Evolutionary conservation across 73 alveolate species (phyloP), one percentile per base, ranked within the genome.

Genomic region (Stentor coeruleus): DNA sequence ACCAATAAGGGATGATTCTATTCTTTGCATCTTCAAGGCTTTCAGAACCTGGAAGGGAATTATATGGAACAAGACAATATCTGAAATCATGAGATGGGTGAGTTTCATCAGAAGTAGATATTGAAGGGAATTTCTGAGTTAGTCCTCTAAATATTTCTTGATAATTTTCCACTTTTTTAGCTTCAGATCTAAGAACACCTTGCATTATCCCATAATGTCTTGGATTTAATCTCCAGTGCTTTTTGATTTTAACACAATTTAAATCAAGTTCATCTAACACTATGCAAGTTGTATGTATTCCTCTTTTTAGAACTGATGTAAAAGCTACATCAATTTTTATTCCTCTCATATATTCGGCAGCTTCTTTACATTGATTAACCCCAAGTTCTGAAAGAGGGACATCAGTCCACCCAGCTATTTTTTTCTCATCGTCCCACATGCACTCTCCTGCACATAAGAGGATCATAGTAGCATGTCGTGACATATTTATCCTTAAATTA

Each of bases 391-490:
- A 89, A 31, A 97, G 94, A 33, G 93, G 93, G 36, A 96, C 99
- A 87, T 97, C 99, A 79, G 96, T 94, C 99, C 99, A 97, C 72
- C 99, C 99, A 1, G 99, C 92, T 90, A 95, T 92, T 81, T 94
- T 59, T 76, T 96, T 94, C 74, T 91, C 98, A 76, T 89, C 89
- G 89, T 95, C 94, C 96, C 96, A 95, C 37, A 35, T 82, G 39
- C 89, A 77, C 86, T 85, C 90, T 30, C 91, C 91, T 66, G 81
- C 81, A 58, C 91, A 84, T 4, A 85, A 75, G 75, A 85, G 76
- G 26, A 85, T 72, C 36, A 85, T 73, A 30, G 85, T 74, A 37
- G 90, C 77, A 58, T 74, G 86, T 35, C 20, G 31, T 59, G 85
- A 39, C 84, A 39, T 57, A 28, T 42, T 36, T 76, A 49, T 49